A percentile compares a stretch with the other conserved stretches of the same genome.
Conservation (phyloP, 2,329 filamentous ascomycete species). For the Neoascochyta sp. region DNA sequence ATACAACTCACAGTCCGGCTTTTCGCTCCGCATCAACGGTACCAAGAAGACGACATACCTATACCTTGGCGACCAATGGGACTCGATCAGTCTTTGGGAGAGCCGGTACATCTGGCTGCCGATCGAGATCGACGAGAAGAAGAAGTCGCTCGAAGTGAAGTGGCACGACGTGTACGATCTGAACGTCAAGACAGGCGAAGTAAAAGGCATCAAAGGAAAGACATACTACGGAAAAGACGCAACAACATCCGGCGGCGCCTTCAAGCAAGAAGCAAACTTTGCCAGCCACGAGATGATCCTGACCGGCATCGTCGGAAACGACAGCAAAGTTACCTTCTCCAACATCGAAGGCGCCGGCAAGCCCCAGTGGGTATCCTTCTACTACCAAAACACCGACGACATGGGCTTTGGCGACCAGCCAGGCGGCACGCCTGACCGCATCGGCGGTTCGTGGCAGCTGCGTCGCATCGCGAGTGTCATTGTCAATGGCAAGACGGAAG, state of each 20-base stretch:
- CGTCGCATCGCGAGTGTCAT: slow-evolving; percentile 59
- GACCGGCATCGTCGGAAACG: slow-evolving; percentile 54
- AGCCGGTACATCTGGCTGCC: slow-evolving; percentile 57
- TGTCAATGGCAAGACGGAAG: slow-evolving; percentile 52
- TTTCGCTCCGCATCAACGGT: slow-evolving; percentile 48
- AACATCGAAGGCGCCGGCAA: slow-evolving; percentile 49
- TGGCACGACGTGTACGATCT: slow-evolving; percentile 58
- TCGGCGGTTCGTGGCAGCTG: slow-evolving; percentile 58
- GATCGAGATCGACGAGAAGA: slow-evolving; percentile 50
- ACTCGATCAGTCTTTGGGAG: slow-evolving; percentile 56
- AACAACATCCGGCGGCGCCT: slow-evolving; percentile 46
- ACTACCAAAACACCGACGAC: slow-evolving; percentile 59
- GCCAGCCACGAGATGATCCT: slow-evolving; percentile 47
- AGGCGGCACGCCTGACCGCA: slow-evolving; percentile 56
- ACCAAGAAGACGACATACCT: slow-evolving; percentile 50
- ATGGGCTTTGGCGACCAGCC: slow-evolving; percentile 57
- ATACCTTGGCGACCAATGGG: slow-evolving; percentile 54
- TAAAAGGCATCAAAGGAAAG: slow-evolving; percentile 46
- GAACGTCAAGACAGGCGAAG: slow-evolving; percentile 51
- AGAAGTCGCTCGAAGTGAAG: slow-evolving; percentile 48
- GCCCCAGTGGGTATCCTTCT: slow-evolving; percentile 57
- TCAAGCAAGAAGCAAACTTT: slow-evolving; percentile 55
- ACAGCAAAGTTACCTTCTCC: slow-evolving; percentile 52
- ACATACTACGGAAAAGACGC: slow-evolving; percentile 49
- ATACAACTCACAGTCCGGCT: slow-evolving; percentile 54